Evolutionary conservation across 2,329 filamentous ascomycete species (phyloP), one percentile per base, ranked within the genome.

Genomic region (Pyrenochaeta sp.): DNA sequence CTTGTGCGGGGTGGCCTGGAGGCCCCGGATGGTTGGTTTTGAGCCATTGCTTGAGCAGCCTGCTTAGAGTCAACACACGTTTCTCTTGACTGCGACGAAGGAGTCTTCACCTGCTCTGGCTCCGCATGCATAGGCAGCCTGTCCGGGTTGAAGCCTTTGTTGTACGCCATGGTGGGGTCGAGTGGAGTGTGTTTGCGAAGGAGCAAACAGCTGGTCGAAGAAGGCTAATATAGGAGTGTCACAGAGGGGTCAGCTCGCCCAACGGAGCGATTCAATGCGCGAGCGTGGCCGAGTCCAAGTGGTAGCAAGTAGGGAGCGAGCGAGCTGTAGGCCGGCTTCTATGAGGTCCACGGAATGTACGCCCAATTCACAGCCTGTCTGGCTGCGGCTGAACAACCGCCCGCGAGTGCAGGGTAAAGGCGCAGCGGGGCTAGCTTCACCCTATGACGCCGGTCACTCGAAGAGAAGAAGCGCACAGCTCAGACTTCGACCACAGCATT

Each of bases 121-220:
- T 93, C 90, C 60, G 90, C 90, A 75, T 92, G 91, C 91, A 92
- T 92, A 75, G 94, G 94, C 64, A 99, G 88, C 76, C 93, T 91
- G 83, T 99, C 94, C 34, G 93, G 93, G 78, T 99, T 96, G 82
- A 93, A 95, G 54, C 90, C 87, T 78, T 88, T 89, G 81, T 96
- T 96, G 85, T 98, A 98, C 55, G 94, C 94, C 94, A 98, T 98
- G 60, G 75, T 65, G 60, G 34, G 60, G 46, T 52, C 55, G 52
- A 50, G 32, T 22, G 19, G 19, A 19, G 19, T 34, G 50, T 45
- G 42, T 56, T 47, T 19, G 50, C 51, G 59, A 56, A 34, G 59
- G 19, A 40, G 45, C 52, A 54, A 49, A 40, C 40, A 54, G 47
- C 34, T 39, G 30, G 49, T 39, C 34, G 42, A 52, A 42, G 42